Percentiles rank a stretch among this genome's conserved stretches.
Evolutionary conservation across 345 rosid genomes (phyloP).

Genomic region (Populus pruinosa): DNA sequence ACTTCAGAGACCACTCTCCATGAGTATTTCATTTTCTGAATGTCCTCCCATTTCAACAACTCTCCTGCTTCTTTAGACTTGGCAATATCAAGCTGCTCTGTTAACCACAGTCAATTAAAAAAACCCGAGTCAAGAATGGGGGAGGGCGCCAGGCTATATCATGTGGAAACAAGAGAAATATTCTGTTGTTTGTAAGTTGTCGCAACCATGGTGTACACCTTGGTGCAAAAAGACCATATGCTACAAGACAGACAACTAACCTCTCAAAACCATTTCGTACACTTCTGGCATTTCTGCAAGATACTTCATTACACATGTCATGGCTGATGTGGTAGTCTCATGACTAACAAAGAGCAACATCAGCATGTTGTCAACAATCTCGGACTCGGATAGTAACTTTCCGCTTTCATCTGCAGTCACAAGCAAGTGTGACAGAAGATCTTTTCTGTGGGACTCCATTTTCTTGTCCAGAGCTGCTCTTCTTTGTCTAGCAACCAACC

Average conservation of each 20-base stretch:
- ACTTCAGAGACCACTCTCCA: constrained; percentile 11
- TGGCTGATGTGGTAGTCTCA: constrained; percentile 8
- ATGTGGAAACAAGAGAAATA: neutral
- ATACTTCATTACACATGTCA: constrained; percentile 5
- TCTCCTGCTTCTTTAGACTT: constrained; percentile 7
- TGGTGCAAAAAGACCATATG: neutral
- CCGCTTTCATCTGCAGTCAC: constrained; percentile 10
- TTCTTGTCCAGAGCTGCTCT: constrained; percentile 17
- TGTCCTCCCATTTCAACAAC: constrained; percentile 13
- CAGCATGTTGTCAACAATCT: constrained; percentile 9
- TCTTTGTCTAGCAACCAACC: constrained; percentile 16
- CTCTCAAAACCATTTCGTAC: neutral
- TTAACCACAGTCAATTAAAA: neutral
- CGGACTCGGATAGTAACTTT: constrained; percentile 6
- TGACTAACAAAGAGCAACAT: constrained; percentile 9
- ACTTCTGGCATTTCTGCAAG: constrained; percentile 14
- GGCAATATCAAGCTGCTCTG: constrained; percentile 21
- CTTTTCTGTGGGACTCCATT: constrained; percentile 12
- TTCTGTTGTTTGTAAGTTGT: neutral
- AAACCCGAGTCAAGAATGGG: too few relatives aligned
- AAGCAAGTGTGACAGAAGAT: constrained; percentile 20
- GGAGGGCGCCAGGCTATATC: too few relatives aligned
- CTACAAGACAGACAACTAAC: neutral
- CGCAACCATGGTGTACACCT: neutral
- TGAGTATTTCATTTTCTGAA: constrained; percentile 17